A percentile compares a stretch with the other conserved stretches of the same genome.
Evolutionary conservation across 176 grass and related monocot genomes (phyloP).

Genomic region (sorghum (Sorghum bicolor)): Sorghum_bicolor_NCBIv3 NC_012871.2:64791501-64792000

Average conservation of each 20-base stretch:
- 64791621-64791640: constrained; percentile 7
- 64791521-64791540: too few species aligned
- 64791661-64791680: constrained; percentile 97
- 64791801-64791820: constrained; percentile 11
- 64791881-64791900: constrained; percentile 73
- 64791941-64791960: constrained; percentile 47
- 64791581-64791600: too few species aligned
- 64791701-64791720: constrained; percentile 78
- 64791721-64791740: constrained; percentile 63
- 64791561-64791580: too few species aligned
- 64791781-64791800: constrained; percentile 7
- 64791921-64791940: constrained; percentile 99
- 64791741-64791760: constrained; percentile 99
- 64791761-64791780: constrained; percentile 77
- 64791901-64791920: constrained; percentile 83
- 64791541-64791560: too few species aligned
- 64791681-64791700: constrained; percentile 60
- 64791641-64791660: constrained; percentile 75
- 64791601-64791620: too few species aligned
- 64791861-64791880: constrained; percentile 88
- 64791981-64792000: neutral
- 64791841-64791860: constrained; percentile 88
- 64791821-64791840: constrained; percentile 23
- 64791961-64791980: neutral
- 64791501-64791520: too few species aligned